A percentile compares a stretch with the other conserved stretches of the same genome.
Evolutionary conservation across 805 yeast genomes (phyloP).

Genomic region (Lipomyces kockii): DNA sequence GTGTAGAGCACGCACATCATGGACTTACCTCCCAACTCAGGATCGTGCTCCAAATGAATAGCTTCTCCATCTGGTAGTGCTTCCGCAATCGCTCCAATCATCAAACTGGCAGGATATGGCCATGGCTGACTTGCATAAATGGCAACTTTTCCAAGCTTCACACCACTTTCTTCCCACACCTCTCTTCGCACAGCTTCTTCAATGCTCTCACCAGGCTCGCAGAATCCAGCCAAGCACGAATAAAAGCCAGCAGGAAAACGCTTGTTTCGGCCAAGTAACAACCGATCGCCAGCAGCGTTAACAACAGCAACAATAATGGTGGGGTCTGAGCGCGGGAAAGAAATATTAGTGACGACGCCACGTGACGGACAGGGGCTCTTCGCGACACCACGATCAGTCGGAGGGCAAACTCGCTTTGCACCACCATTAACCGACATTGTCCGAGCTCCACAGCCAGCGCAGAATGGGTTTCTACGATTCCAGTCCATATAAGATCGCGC

Average conservation of each 20-base stretch:
- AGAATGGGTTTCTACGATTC: conserved; percentile 57
- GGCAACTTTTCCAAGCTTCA: conserved; percentile 59
- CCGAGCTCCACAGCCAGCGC: conserved; percentile 81
- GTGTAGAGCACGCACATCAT: not conserved
- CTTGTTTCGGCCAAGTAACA: conserved; percentile 72
- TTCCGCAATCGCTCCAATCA: conserved; percentile 93
- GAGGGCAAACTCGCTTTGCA: conserved; percentile 49
- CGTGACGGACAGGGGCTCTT: conserved; percentile 46
- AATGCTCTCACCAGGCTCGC: conserved; percentile 92
- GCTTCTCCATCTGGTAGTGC: conserved; percentile 65
- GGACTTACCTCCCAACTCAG: conserved; percentile 60
- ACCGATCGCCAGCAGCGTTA: conserved; percentile 60
- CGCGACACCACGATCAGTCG: conserved; percentile 40
- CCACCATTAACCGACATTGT: conserved; percentile 51
- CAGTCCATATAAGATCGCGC: conserved; percentile 86
- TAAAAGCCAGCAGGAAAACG: conserved; percentile 60
- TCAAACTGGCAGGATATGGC: conserved; percentile 94
- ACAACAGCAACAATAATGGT: conserved; percentile 82
- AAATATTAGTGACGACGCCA: conserved; percentile 66
- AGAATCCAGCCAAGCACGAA: conserved; percentile 90
- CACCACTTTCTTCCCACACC: conserved; percentile 96
- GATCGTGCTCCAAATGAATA: conserved; percentile 78
- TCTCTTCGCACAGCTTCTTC: conserved; percentile 88
- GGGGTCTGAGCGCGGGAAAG: conserved; percentile 92
- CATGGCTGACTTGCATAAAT: conserved; percentile 87